phyloP scores from a whole-genome alignment of 768 basidiomycete species.

The Pleurotus pulmonarius region DNA sequence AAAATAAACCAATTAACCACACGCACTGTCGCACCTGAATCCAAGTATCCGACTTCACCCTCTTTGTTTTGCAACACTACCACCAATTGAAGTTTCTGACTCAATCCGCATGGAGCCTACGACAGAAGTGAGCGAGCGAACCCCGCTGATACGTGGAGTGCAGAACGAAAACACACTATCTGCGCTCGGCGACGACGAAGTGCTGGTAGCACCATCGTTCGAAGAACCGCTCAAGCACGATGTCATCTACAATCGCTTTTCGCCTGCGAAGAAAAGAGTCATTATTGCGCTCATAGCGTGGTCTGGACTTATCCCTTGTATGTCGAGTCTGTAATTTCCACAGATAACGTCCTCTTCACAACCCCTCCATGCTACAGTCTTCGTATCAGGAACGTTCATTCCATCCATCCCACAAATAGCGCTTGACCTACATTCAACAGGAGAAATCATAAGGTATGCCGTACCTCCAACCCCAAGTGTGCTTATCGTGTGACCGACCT shows the following conservation, averaged over 20 bases:
- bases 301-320: constrained; percentile 63
- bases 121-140: neutral
- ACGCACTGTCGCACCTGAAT: too few species aligned
- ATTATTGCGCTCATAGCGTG: constrained; percentile 58
- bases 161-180: neutral
- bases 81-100: too few species aligned
- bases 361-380: constrained; percentile 37
- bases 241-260: constrained; percentile 58
- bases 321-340: constrained; percentile 3
- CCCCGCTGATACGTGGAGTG: neutral
- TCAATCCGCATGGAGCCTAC: neutral
- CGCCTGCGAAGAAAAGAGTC: constrained; percentile 39
- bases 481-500: neutral
- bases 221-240: constrained; percentile 17
- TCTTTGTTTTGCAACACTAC: too few species aligned
- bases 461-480: neutral
- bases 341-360: neutral
- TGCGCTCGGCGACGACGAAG: neutral
- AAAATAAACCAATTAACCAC: too few species aligned
- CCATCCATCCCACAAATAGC: constrained; percentile 76
- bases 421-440: constrained; percentile 54
- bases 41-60: too few species aligned
- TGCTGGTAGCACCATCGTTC: neutral
- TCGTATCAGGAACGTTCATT: constrained; percentile 66
- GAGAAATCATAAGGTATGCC: constrained; percentile 50